Percentiles rank a stretch among this genome's conserved stretches.
These are phyloP conservation scores for Mycena pura DNA, from an alignment of 768 basidiomycete genomes.

Conservation along the genomic window DNA sequence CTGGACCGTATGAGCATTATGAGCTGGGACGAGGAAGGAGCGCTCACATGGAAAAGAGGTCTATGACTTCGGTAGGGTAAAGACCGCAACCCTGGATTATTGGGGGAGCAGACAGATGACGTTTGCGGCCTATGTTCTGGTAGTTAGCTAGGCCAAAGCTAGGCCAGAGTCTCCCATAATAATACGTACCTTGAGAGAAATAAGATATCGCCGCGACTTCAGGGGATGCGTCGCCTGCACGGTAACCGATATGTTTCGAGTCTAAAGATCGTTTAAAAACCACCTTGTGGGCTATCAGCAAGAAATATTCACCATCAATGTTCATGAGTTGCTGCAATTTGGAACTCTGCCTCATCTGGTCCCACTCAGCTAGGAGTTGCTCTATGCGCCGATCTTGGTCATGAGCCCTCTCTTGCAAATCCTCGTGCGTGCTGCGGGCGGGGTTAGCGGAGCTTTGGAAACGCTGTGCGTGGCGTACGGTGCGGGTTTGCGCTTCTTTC, in stretches of 20 bases:
- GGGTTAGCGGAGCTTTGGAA: background rate
- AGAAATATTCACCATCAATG: conserved; percentile 38
- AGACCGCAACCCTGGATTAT: conserved; percentile 56
- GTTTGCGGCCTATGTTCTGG: conserved; percentile 19
- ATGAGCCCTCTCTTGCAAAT: conserved; percentile 53
- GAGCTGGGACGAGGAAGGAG: background rate
- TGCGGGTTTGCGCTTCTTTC: conserved; percentile 65
- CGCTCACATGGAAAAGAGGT: conserved; percentile 60
- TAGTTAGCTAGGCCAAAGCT: conserved; percentile 21
- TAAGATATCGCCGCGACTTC: conserved; percentile 44
- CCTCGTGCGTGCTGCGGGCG: conserved; percentile 57
- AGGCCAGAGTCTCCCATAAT: background rate
- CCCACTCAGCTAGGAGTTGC: conserved; percentile 50
- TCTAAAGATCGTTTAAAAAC: background rate
- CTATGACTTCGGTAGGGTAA: conserved; percentile 56
- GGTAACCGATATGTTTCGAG: conserved; percentile 13
- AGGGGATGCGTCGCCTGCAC: conserved; percentile 39
- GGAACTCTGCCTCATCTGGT: conserved; percentile 45
- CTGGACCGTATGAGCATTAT: conserved; percentile 32
- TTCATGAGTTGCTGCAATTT: conserved; percentile 52
- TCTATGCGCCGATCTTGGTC: conserved; percentile 55
- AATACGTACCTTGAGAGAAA: conserved; percentile 41
- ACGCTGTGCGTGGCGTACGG: conserved; percentile 55
- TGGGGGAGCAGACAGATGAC: conserved; percentile 43
- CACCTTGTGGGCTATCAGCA: no score